Evolutionary conservation across 257 asterid genomes (phyloP).

Genomic region (Cordia subcordata): DNA sequence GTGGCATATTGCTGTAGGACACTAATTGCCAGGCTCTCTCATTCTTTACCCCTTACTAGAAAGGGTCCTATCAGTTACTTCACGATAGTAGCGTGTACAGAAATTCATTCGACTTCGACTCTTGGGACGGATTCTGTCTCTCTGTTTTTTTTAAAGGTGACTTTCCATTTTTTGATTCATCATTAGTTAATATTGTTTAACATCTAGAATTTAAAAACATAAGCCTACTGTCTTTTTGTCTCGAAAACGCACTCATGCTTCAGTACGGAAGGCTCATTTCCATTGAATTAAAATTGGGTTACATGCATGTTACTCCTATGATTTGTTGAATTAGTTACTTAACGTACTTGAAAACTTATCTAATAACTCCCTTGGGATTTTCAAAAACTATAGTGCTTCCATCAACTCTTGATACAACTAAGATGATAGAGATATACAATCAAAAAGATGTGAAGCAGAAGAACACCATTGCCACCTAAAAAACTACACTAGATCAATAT

Average conservation of each 20-base stretch:
- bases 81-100: neutral
- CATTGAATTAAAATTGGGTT: too few relatives aligned
- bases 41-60: neutral
- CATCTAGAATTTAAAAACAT: too few relatives aligned
- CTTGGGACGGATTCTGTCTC: neutral
- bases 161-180: neutral
- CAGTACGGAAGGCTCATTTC: neutral
- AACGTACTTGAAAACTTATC: too few relatives aligned
- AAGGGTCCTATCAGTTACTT: neutral
- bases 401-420: too few relatives aligned
- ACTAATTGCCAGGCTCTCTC: slow-evolving; percentile 1
- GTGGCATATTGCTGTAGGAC: neutral
- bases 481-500: neutral
- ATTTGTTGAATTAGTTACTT: too few relatives aligned
- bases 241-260: neutral
- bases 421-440: neutral
- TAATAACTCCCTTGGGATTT: too few relatives aligned
- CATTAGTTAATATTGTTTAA: neutral
- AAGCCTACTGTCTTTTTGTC: too few relatives aligned
- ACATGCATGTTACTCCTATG: neutral
- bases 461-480: neutral
- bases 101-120: neutral
- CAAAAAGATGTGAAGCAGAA: neutral
- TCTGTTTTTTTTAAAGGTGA: too few relatives aligned
- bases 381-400: too few relatives aligned